Percentiles rank a stretch among this genome's conserved stretches.
phyloP scores from a whole-genome alignment of 441 rosid species.

The Eutrema salsugineum region DNA sequence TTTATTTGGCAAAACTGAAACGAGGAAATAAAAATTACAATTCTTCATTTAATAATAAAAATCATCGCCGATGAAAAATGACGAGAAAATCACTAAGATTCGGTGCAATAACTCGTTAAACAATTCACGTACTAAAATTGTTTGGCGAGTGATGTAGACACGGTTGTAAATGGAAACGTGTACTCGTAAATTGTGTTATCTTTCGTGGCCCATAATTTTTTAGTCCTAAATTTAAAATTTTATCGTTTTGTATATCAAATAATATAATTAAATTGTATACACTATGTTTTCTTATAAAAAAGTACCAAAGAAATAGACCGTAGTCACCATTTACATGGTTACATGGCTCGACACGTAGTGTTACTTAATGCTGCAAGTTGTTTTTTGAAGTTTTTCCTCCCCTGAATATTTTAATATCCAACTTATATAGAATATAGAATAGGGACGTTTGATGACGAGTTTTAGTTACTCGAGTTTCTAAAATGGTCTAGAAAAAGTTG shows the following conservation, averaged over 20 bases:
- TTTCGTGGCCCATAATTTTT: constrained; percentile 17
- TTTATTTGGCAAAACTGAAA: no score
- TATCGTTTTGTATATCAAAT: constrained; percentile 17
- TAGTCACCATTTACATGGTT: constrained; percentile 28
- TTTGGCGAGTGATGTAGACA: constrained; percentile 20
- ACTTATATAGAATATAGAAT: not conserved
- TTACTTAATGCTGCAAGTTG: constrained; percentile 18
- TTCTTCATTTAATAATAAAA: not conserved
- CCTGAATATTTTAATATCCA: not conserved
- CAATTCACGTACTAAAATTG: not conserved
- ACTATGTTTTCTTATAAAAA: constrained; percentile 17
- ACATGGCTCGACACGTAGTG: constrained; percentile 26
- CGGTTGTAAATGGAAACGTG: constrained; percentile 16
- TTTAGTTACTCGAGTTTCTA: constrained; percentile 23
- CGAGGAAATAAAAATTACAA: no score
- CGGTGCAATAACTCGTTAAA: constrained; percentile 1
- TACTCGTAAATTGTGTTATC: constrained; percentile 8
- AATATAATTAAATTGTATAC: not conserved
- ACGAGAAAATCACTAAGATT: not conserved
- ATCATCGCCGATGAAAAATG: not conserved
- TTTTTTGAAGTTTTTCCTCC: not conserved
- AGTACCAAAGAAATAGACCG: constrained; percentile 22
- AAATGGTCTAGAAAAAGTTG: constrained; percentile 26
- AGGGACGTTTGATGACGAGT: constrained; percentile 22
- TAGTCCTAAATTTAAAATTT: not conserved